A percentile compares a stretch with the other conserved stretches of the same genome.
phyloP scores from a whole-genome alignment of 768 basidiomycete genomes.

The Panaeolus papilionaceus region DNA sequence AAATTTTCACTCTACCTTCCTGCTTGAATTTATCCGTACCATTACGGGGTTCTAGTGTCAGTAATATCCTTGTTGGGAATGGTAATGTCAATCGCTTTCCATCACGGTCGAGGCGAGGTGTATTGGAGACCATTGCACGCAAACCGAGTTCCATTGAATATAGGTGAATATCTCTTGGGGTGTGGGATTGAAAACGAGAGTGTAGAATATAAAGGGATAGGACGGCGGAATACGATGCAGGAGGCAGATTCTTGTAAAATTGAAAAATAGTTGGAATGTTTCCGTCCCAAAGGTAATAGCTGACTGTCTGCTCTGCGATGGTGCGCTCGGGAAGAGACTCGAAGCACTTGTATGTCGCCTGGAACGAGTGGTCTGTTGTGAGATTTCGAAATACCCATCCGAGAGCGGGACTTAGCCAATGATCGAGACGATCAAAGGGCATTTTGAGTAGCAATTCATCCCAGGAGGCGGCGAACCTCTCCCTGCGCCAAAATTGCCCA shows the following conservation, averaged over 20 bases:
- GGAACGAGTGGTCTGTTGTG: not conserved
- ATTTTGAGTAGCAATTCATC: not conserved
- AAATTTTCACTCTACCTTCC: no score
- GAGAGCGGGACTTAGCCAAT: constrained; percentile 5
- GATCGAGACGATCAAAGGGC: not conserved
- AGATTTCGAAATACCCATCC: constrained; percentile 11
- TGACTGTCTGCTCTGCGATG: not conserved
- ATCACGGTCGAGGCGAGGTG: not conserved
- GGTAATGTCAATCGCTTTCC: not conserved
- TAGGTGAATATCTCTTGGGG: not conserved
- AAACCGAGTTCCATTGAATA: constrained; percentile 7
- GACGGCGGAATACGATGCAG: constrained; percentile 1
- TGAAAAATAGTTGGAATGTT: not conserved
- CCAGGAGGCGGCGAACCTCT: not conserved
- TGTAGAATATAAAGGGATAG: not conserved
- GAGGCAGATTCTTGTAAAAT: not conserved
- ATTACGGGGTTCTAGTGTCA: not conserved
- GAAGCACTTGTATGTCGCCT: not conserved
- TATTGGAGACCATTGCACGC: not conserved
- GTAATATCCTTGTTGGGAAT: not conserved
- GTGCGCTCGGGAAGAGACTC: not conserved
- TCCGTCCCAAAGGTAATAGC: not conserved
- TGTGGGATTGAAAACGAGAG: not conserved
- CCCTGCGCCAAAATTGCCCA: not conserved
- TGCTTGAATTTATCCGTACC: no score